Evolutionary conservation across 345 rosid genomes (phyloP).

Genomic region (Lepidium africanum): DNA sequence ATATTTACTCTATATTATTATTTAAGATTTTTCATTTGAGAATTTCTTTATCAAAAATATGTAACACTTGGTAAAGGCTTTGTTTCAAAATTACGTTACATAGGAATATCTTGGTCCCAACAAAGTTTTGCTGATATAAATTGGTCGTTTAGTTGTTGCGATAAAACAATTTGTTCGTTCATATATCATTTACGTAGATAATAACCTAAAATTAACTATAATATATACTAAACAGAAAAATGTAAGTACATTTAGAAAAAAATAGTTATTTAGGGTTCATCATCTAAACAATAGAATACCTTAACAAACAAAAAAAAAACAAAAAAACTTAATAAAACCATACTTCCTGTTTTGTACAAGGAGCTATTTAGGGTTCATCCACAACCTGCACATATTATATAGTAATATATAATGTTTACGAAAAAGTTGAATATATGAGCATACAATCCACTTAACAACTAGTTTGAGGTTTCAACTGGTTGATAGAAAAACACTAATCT

Average conservation of each 20-base stretch:
- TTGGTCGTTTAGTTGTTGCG: neutral
- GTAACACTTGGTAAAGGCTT: neutral
- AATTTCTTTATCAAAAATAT: neutral
- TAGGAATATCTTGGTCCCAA: neutral
- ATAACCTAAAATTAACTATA: neutral
- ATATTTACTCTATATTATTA: neutral
- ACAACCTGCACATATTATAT: neutral
- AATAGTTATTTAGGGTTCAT: no score
- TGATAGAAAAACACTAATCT: neutral
- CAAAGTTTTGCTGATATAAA: neutral
- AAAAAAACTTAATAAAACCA: neutral
- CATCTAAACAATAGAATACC: no score
- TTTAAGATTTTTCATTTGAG: neutral
- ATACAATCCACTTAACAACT: neutral
- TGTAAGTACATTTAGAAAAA: neutral
- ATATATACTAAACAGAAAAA: neutral
- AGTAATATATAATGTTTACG: neutral
- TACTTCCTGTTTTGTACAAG: neutral
- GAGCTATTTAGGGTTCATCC: conserved; percentile 8
- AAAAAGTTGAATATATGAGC: neutral
- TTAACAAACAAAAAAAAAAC: no score
- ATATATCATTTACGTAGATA: neutral
- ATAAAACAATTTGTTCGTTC: neutral
- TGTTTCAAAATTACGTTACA: neutral
- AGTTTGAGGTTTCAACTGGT: neutral